A percentile compares a stretch with the other conserved stretches of the same genome.
Conservation (phyloP, 805 yeast genomes). For the Isabelozyma rhagii region DNA sequence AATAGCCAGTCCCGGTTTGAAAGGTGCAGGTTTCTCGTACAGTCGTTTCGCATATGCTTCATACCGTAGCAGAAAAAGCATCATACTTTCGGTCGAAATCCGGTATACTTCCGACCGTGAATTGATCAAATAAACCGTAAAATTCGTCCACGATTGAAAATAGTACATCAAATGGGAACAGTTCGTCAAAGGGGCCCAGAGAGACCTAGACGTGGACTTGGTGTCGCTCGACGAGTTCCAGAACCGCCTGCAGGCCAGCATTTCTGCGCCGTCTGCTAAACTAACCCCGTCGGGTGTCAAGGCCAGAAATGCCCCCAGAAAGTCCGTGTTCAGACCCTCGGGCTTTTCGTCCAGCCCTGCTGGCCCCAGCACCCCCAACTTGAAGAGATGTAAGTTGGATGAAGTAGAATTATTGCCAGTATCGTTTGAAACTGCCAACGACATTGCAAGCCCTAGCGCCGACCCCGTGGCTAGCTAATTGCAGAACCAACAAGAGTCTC, state of each 20-base stretch:
- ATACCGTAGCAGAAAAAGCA: too few species aligned
- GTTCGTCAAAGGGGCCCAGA: slow-evolving; percentile 52
- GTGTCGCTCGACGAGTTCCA: slow-evolving; percentile 56
- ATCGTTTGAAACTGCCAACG: slow-evolving; percentile 31
- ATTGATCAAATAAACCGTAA: too few species aligned
- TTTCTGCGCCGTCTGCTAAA: slow-evolving; percentile 40
- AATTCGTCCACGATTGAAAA: too few species aligned
- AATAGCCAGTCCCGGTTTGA: too few species aligned
- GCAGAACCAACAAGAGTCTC: slow-evolving; percentile 22
- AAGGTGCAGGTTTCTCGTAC: too few species aligned
- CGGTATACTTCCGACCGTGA: too few species aligned
- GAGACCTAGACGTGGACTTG: slow-evolving; percentile 44
- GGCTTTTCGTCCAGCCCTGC: slow-evolving; percentile 25
- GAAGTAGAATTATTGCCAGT: slow-evolving; percentile 26
- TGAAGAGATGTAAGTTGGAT: slow-evolving; percentile 16
- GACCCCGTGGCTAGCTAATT: slow-evolving; percentile 7
- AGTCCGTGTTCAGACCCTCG: slow-evolving; percentile 21
- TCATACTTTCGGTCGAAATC: too few species aligned
- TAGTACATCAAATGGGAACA: slow-evolving; percentile 89
- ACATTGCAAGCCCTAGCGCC: slow-evolving; percentile 17
- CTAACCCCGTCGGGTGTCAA: slow-evolving; percentile 24
- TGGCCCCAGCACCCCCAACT: slow-evolving; percentile 17
- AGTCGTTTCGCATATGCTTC: too few species aligned
- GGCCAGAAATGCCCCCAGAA: slow-evolving; percentile 42
- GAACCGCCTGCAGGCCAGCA: slow-evolving; percentile 53